Evolutionary conservation across 2,329 filamentous ascomycete species (phyloP), one percentile per base, ranked within the genome.

Genomic region (Neofusicoccum kwambonambiense): DNA sequence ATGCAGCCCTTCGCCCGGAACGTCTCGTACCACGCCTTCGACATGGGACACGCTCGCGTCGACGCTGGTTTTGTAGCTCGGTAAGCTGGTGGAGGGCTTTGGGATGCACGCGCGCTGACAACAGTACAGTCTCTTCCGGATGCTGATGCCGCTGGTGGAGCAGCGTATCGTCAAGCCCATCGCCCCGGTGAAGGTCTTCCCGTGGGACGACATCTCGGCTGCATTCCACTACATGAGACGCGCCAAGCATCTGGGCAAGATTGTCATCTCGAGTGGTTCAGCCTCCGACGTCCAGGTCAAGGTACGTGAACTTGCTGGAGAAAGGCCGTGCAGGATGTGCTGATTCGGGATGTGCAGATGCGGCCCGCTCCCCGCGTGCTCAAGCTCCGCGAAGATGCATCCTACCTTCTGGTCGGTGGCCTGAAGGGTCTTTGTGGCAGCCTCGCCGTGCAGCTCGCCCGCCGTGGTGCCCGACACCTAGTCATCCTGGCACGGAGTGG

Each of bases 401-500:
- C 27, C 4, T 31, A 31, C 27, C 27, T 31, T 6, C 27, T 31
- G 4, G 27, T 31, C 4, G 27, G 27, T 1, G 6, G 27, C 6
- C 27, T 31, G 4, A 39, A 39, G 37, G 9, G 37, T 1, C 37
- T 11, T 0, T 39, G 37, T 11, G 9, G 37, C 6, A 31, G 27
- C 6, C 27, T 31, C 11, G 13, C 37, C 13, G 9, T 39, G 11
- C 37, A 39, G 37, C 13, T 39, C 11, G n/a, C 62, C 27, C 27
- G 27, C 27, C 4, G 27, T 5, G 27, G 27, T 4, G 27, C 27
- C 27, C 4, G 6, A 6, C 27, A 31, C 27, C 27, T 31, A 4
- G 27, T 31, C 27, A 31, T 31, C 3, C 27, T 71, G 3, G 72
- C 71, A 11, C 47, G 64, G 12, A 77, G 76, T 41, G 76, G 76